Evolutionary conservation across 2,329 filamentous ascomycete genomes (phyloP), one percentile per base, ranked within the genome.

Genomic region (Hypoxylon sp.): DNA sequence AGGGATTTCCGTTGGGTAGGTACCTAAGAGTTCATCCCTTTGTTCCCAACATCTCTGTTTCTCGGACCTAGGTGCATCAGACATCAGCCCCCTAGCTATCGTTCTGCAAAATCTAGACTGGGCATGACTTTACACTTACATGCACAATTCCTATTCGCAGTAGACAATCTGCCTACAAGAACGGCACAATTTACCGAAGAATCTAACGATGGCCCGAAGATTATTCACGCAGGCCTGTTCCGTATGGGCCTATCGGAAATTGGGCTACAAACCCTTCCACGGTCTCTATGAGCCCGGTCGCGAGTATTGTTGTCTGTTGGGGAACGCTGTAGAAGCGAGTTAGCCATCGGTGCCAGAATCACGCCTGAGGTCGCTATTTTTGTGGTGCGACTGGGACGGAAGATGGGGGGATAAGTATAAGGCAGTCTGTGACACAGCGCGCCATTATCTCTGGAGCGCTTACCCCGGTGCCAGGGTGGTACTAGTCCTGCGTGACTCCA

Each of bases 381-480:
- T 46, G 10, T 54, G 59, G 10, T 55, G 24, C 3, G 56, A 68
- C 28, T 67, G 57, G 60, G 50, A 67, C 28, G 7, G 13, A 20
- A 15, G 65, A 20, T 62, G 56, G 52, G 58, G 59, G n/a, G 2
- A 19, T n/a, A 20, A 43, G 4, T 72, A 65, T 50, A 68, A 70
- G n/a, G 62, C 56, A n/a, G 59, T 67, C 1, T 68, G 65, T 2
- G 71, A 73, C 10, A n/a, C 69, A 6, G 65, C 64, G 64, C 62
- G 3, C 57, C 67, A 6, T 72, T 70, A 30, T 54, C 63, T 4
- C 28, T 39, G 3, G 48, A 70, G 44, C 61, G 68, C 63, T 0
- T 73, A 71, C 46, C 71, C 71, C 1, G 54, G 65, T 7, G 69
- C 71, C 34, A 68, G 65, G 24, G 68, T 73, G 6, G 68, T 72